Evolutionary conservation across 495 filamentous ascomycete species (phyloP), one percentile per base, ranked within the genome.

Genomic region (Neurospora hispaniola): DNA sequence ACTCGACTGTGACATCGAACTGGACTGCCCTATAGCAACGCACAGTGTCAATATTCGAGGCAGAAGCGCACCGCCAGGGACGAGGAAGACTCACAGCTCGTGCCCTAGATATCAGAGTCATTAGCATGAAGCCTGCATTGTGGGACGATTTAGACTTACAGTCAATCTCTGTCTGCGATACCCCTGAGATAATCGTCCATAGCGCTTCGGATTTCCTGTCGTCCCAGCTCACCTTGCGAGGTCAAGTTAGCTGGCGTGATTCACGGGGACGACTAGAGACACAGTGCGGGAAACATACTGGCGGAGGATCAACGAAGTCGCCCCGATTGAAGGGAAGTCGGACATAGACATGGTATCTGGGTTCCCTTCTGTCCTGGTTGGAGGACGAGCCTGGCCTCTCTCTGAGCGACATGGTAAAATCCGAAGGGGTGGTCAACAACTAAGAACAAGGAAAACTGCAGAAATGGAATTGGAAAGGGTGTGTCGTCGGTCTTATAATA

Each of bases 291-390:
- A 73, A 39, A 81, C 88, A 77, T 86, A 94, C 94, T 69, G 90
- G 89, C 9, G 92, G 92, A 62, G 96, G 96, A 81, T 99, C 96
- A 43, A 93, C 87, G 83, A 98, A 99, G 69, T 92, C 89, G 23
- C 91, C 90, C 73, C 96, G 88, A 18, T 91, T 88, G 80, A 98
- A 97, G 11, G 96, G 96, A 16, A 98, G 86, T 12, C 95, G 89
- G 70, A 99, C 88, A 75, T 97, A 92, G 73, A 95, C 90, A 38
- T 93, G 94, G 73, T 90, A 90, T 74, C 80, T 81, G 39, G 84
- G 83, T 62, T 87, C 84, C 42, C 40, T 69, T 9, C 70, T 54
- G 31, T 78, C 75, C 54, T 74, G 74, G 62, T 46, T 20, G 18
- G 74, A 14, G 39, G 62, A 69, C 12, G 70, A 71, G 10, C 78